phyloP scores from a whole-genome alignment of 208 protist species.

The Polymyxa betae region DNA sequence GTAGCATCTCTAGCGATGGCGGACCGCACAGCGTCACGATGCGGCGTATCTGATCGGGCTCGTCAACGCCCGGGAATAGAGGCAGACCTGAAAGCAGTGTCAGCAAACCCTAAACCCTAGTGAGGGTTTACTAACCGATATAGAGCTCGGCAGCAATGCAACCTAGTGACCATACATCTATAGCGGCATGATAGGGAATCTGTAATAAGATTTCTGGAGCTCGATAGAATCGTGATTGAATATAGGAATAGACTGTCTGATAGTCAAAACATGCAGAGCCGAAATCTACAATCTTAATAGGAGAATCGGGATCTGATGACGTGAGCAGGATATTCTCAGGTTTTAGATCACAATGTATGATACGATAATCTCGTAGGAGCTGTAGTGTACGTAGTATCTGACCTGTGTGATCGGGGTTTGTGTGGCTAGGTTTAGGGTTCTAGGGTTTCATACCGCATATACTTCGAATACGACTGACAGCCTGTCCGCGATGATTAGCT shows the following conservation, averaged over 20 bases:
- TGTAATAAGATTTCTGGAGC: constrained; percentile 68
- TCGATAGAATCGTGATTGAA: constrained; percentile 64
- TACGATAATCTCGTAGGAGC: constrained; percentile 47
- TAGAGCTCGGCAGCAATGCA: constrained; percentile 95
- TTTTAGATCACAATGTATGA: constrained; percentile 73
- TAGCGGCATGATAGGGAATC: constrained; percentile 66
- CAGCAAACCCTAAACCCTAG: neutral
- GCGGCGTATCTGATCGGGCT: constrained; percentile 61
- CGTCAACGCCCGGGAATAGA: constrained; percentile 62
- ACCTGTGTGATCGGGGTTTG: neutral
- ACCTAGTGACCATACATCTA: constrained; percentile 78
- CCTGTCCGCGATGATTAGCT: neutral
- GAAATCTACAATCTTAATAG: constrained; percentile 97
- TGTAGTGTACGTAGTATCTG: constrained; percentile 67
- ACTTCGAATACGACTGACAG: neutral
- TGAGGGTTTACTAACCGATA: constrained; percentile 73
- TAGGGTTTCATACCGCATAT: neutral
- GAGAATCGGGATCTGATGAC: constrained; percentile 78
- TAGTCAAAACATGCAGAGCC: constrained; percentile 87
- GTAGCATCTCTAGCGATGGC: constrained; percentile 46
- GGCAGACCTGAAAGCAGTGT: constrained; percentile 63
- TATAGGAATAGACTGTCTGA: constrained; percentile 70
- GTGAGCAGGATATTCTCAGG: constrained; percentile 82
- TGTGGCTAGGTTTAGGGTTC: neutral
- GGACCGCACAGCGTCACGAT: constrained; percentile 61